Percentiles rank a stretch among this genome's conserved stretches.
phyloP scores from a whole-genome alignment of 257 asterid genomes.

The Verbascum thapsus region DNA sequence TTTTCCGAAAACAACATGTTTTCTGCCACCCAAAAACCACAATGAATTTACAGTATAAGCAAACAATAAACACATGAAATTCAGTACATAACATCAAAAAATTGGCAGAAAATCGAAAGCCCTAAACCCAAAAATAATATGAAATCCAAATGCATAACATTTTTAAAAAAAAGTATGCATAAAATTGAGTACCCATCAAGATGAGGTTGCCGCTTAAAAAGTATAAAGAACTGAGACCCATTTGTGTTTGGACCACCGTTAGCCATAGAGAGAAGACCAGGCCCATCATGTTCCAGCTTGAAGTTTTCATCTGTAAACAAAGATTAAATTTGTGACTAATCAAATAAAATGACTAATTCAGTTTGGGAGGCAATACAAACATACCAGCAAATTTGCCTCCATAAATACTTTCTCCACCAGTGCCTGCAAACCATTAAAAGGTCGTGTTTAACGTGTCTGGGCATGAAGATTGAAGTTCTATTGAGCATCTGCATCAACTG shows the following conservation, averaged over 20 bases:
- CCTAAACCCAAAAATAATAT: neutral
- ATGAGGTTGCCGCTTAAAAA: slow-evolving; percentile 86
- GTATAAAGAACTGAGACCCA: slow-evolving; percentile 96
- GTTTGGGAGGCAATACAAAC: slow-evolving; percentile 20
- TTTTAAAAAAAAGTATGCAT: slow-evolving; percentile 18
- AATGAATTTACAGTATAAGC: slow-evolving; percentile 15
- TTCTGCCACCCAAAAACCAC: slow-evolving; percentile 68
- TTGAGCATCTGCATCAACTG: slow-evolving; percentile 57
- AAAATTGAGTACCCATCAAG: slow-evolving; percentile 82
- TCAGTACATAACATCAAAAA: neutral
- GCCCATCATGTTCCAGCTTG: slow-evolving; percentile 65
- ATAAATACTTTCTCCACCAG: slow-evolving; percentile 98
- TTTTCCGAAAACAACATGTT: slow-evolving; percentile 96
- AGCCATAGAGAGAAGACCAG: slow-evolving; percentile 98
- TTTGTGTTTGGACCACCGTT: slow-evolving; percentile 92
- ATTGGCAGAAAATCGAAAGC: neutral
- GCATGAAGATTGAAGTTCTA: slow-evolving; percentile 65
- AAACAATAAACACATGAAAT: slow-evolving; percentile 10
- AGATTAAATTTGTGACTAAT: slow-evolving; percentile 1
- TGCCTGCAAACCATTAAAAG: slow-evolving; percentile 97
- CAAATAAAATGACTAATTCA: slow-evolving; percentile 23
- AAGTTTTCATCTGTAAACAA: slow-evolving; percentile 83
- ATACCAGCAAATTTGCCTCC: slow-evolving; percentile 96
- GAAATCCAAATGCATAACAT: neutral
- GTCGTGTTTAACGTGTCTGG: slow-evolving; percentile 70